These are phyloP conservation scores for Leccinum rimulosum DNA, from an alignment of 768 basidiomycete species.

Conservation along the genomic window DNA sequence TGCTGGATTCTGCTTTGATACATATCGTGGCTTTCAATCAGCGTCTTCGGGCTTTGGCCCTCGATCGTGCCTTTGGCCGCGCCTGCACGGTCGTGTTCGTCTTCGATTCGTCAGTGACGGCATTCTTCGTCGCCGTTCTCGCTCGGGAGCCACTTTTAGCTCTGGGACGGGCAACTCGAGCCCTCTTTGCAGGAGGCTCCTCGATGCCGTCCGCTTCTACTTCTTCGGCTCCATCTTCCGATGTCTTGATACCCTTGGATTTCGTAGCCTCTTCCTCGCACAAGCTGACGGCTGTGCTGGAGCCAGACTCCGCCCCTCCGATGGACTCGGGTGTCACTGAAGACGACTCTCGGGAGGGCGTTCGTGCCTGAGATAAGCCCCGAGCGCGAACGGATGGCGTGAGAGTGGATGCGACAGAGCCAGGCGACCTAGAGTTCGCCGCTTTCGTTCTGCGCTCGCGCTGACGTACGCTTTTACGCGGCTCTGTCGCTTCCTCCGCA, in stretches of 20 bases:
- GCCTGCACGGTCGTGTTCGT: conserved; percentile 23
- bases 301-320: conserved; percentile 29
- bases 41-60: conserved; percentile 29
- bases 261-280: conserved; percentile 28
- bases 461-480: conserved; percentile 32
- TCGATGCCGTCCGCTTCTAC: conserved; percentile 16
- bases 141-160: conserved; percentile 25
- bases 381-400: conserved; percentile 25
- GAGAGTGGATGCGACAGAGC: conserved; percentile 29
- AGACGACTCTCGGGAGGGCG: conserved; percentile 24
- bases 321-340: conserved; percentile 26
- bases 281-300: conserved; percentile 34
- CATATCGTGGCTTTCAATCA: conserved; percentile 17
- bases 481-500: conserved; percentile 20
- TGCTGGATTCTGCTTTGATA: conserved; percentile 14
- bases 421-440: conserved; percentile 20
- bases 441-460: conserved; percentile 26
- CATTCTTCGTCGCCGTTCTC: conserved; percentile 14
- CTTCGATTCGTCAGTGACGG: conserved; percentile 12
- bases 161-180: conserved; percentile 20
- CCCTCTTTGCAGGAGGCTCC: conserved; percentile 16
- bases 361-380: conserved; percentile 20
- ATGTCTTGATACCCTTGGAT: conserved; percentile 16
- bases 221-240: conserved; percentile 12
- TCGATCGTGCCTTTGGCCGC: conserved; percentile 32